Conservation (phyloP, 257 asterid species). For the Rhazya stricta region DNA sequence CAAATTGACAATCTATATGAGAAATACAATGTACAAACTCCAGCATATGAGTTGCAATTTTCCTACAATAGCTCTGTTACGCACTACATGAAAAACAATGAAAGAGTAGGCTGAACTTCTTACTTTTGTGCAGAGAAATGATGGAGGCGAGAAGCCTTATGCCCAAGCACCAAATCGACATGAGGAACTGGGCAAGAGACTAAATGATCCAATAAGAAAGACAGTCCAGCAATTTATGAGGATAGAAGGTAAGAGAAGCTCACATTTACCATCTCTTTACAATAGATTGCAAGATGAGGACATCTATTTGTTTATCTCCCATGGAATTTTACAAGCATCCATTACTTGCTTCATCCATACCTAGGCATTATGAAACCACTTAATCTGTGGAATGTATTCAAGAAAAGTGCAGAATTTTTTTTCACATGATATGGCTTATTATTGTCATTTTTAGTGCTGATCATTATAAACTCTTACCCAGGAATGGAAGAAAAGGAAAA, state of each 20-base stretch:
- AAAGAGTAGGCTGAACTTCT: slow-evolving; percentile 14
- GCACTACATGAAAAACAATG: background rate
- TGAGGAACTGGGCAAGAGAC: slow-evolving; percentile 35
- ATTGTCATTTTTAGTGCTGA: background rate
- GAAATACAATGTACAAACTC: slow-evolving; percentile 51
- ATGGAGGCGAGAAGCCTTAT: slow-evolving; percentile 11
- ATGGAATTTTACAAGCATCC: background rate
- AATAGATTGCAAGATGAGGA: background rate
- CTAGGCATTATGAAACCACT: background rate
- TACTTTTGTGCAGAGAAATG: slow-evolving; percentile 38
- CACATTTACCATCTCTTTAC: background rate
- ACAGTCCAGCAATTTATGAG: slow-evolving; percentile 73
- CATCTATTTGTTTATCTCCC: background rate
- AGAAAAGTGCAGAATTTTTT: background rate
- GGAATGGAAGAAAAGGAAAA: background rate
- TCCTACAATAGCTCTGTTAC: background rate
- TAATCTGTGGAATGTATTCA: background rate
- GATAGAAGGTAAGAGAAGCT: slow-evolving; percentile 62
- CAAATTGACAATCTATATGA: slow-evolving; percentile 44
- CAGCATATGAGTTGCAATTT: background rate
- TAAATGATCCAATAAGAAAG: slow-evolving; percentile 43
- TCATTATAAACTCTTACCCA: background rate
- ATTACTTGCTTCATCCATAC: background rate
- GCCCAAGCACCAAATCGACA: slow-evolving; percentile 4
- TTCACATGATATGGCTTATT: background rate